Evolutionary conservation across 164 flowering plant genomes (phyloP).

Genomic region (Aristolochia fimbriata): DNA sequence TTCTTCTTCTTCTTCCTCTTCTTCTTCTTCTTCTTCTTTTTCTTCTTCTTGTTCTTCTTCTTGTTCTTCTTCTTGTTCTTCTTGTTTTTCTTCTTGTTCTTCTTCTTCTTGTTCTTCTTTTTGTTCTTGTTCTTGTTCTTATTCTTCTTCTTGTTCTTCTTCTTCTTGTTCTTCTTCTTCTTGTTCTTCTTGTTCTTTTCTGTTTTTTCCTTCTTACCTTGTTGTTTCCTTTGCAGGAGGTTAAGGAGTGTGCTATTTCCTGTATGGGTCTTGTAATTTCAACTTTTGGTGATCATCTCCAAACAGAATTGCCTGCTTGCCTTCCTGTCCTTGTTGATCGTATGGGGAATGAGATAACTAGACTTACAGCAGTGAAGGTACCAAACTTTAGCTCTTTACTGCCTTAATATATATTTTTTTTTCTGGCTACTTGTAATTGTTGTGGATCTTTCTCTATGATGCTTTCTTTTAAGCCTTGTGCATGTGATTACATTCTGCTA

Average conservation of each 20-base stretch:
- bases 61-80: too few species aligned
- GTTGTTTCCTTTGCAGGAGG: slow-evolving; percentile 55
- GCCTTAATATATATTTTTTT: not conserved
- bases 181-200: too few species aligned
- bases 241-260: slow-evolving; percentile 97
- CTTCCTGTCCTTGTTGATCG: slow-evolving; percentile 98
- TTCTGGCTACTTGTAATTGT: not conserved
- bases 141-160: too few species aligned
- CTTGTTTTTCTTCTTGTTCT: too few species aligned
- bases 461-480: not conserved
- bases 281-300: slow-evolving; percentile 91
- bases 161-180: too few species aligned
- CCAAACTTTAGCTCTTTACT: not conserved
- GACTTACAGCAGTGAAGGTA: slow-evolving; percentile 99
- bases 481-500: not conserved
- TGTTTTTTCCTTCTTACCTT: too few species aligned
- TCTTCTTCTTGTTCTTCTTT: too few species aligned
- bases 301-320: slow-evolving; percentile 59
- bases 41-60: too few species aligned
- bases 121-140: too few species aligned
- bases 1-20: too few species aligned
- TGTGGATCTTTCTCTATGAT: too few species aligned
- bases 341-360: slow-evolving; percentile 99
- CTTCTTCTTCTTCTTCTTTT: too few species aligned
- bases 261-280: slow-evolving; percentile 96